phyloP scores from a whole-genome alignment of 2,329 filamentous ascomycete genomes.

The Nemania sp. region DNA sequence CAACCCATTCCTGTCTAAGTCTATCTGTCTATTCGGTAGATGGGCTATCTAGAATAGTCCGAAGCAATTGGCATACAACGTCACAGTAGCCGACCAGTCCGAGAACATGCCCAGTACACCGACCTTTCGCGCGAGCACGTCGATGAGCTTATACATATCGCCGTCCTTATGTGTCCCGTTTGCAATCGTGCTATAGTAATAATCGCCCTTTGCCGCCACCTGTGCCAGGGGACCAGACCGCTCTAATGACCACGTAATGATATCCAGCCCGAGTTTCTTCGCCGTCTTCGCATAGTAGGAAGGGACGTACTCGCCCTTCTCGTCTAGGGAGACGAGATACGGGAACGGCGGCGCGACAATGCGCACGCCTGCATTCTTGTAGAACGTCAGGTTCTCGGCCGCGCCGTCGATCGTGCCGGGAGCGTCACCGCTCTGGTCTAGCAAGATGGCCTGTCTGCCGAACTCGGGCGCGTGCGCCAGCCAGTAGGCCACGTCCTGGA shows the following conservation, averaged over 20 bases:
- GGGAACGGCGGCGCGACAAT: slow-evolving; percentile 73
- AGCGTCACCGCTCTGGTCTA: slow-evolving; percentile 71
- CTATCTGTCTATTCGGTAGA: neutral
- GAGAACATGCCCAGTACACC: slow-evolving; percentile 72
- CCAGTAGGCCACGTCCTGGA: slow-evolving; percentile 75
- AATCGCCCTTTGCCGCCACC: slow-evolving; percentile 59
- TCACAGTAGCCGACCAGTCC: slow-evolving; percentile 77
- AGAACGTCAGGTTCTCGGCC: slow-evolving; percentile 66
- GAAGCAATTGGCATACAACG: slow-evolving; percentile 80
- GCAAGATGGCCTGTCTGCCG: slow-evolving; percentile 71
- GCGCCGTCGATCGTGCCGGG: slow-evolving; percentile 64
- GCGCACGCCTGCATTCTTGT: slow-evolving; percentile 68
- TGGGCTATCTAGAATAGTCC: slow-evolving; percentile 44
- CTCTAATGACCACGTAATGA: slow-evolving; percentile 78
- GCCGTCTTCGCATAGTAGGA: slow-evolving; percentile 72
- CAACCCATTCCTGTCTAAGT: neutral
- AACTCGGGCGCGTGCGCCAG: slow-evolving; percentile 70
- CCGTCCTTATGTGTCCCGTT: slow-evolving; percentile 71
- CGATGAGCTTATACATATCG: slow-evolving; percentile 73
- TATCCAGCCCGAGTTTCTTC: slow-evolving; percentile 70
- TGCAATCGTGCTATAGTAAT: slow-evolving; percentile 68
- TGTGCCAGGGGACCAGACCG: slow-evolving; percentile 70
- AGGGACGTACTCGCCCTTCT: slow-evolving; percentile 68
- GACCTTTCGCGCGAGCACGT: slow-evolving; percentile 72
- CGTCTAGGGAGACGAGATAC: slow-evolving; percentile 67